Evolutionary conservation across 1,139 yeast species (phyloP), one percentile per base, ranked within the genome.

Genomic region (Sugiyamaella grinbergsii): DNA sequence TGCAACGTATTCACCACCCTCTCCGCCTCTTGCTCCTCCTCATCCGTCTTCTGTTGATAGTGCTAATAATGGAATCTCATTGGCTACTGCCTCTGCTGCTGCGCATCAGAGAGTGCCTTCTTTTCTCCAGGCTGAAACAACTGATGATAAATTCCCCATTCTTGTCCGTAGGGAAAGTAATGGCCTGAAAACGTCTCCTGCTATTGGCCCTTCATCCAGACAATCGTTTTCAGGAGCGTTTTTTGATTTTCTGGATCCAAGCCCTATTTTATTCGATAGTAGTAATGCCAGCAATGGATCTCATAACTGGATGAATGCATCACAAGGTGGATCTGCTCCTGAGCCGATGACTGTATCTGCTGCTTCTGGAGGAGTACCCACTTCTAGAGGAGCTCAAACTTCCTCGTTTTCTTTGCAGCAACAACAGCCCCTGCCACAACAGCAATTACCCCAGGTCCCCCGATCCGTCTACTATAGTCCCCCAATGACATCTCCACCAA

Each of bases 131-230:
- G 68, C 62, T 23, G 69, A 66, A 49, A 66, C 71, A 8, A 68
- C 69, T 5, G 74, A 67, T 57, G 78, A 69, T 67, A 71, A 67
- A 63, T 76, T 57, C 61, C 77, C 69, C 58, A 73, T 61, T 60
- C 68, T 54, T 45, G 71, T 57, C 59, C 75, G 62, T 58, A 70
- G 61, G 58, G 71, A 57, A 65, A 68, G 51, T 56, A 52, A 60
- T 66, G 55, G 62, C 32, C 20, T 51, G 10, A 58, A 18, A 61
- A 57, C 19, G 60, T 58, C 37, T 50, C 58, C 26, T 20, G 41
- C 31, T 1, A 24, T 29, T 11, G 43, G 39, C 8, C 31, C 32
- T 13, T 18, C 22, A 18, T 33, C 43, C 18, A 29, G 54, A 34
- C 47, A 28, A 4, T 50, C 53, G 4, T 29, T 49, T 18, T 44